Percentiles rank a stretch among this genome's conserved stretches.
These are phyloP conservation scores for Bertia moriformis DNA, from an alignment of 2,329 filamentous ascomycete species.

Conservation along the genomic window DNA sequence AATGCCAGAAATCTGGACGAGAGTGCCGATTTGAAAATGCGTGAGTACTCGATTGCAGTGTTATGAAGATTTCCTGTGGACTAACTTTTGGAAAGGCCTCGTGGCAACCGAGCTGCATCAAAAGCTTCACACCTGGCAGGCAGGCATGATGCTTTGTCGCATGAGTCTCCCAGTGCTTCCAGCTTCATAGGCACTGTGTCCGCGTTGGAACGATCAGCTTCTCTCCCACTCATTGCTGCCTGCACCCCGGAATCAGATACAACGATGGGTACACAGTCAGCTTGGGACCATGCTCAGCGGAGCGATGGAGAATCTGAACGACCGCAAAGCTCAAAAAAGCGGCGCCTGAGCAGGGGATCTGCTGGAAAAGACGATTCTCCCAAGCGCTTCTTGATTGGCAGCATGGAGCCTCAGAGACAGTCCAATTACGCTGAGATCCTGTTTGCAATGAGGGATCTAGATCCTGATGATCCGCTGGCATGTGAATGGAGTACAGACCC, in stretches of 20 bases:
- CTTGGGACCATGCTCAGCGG: no score
- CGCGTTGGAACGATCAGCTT: no score
- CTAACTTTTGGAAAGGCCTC: no score
- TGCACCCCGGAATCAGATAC: no score
- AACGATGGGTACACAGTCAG: no score
- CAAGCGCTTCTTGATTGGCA: background rate
- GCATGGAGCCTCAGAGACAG: no score
- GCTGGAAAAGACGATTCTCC: background rate
- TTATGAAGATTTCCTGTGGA: background rate
- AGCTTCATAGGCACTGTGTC: background rate
- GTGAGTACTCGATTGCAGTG: constrained; percentile 20
- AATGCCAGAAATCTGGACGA: constrained; percentile 46
- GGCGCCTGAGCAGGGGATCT: background rate
- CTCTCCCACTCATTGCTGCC: no score
- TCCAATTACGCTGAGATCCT: background rate
- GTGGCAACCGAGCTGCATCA: background rate
- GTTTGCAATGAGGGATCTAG: background rate
- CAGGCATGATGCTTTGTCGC: background rate
- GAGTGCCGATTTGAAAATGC: constrained; percentile 36
- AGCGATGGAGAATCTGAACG: no score
- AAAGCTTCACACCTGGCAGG: background rate
- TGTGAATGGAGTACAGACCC: constrained; percentile 33
- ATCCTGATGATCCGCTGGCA: constrained; percentile 10
- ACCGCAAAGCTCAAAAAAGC: no score
- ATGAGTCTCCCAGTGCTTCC: background rate